Evolutionary conservation across 2,329 filamentous ascomycete genomes (phyloP).

Genomic region (Xylariaceae sp.): DNA sequence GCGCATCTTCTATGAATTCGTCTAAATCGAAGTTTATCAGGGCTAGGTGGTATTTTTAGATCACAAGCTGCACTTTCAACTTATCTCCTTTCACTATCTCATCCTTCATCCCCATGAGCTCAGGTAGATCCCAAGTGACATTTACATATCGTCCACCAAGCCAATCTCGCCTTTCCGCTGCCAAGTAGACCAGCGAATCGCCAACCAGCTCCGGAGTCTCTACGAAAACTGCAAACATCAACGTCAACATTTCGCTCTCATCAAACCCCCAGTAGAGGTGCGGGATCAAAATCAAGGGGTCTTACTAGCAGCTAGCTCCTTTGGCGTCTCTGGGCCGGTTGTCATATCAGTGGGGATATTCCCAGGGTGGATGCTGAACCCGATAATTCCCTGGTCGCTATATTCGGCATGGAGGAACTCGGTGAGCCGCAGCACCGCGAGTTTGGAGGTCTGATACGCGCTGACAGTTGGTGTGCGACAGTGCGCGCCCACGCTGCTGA

Average conservation of each 20-base stretch:
- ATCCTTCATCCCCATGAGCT: slow-evolving; percentile 39
- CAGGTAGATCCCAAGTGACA: slow-evolving; percentile 48
- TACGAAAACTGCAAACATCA: slow-evolving; percentile 29
- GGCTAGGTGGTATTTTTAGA: slow-evolving; percentile 21
- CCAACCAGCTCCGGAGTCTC: slow-evolving; percentile 37
- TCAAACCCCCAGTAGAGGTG: not conserved
- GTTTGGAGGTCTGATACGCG: slow-evolving; percentile 52
- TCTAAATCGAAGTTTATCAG: too few species aligned
- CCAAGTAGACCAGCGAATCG: slow-evolving; percentile 41
- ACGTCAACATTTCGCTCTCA: slow-evolving; percentile 3
- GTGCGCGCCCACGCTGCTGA: slow-evolving; percentile 49
- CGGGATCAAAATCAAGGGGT: not conserved
- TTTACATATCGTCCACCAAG: slow-evolving; percentile 46
- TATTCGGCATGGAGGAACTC: slow-evolving; percentile 53
- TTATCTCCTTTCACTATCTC: slow-evolving; percentile 40
- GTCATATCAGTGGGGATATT: slow-evolving; percentile 46
- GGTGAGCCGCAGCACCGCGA: slow-evolving; percentile 52
- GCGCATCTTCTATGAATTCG: too few species aligned
- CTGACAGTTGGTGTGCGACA: slow-evolving; percentile 38
- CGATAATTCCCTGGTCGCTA: slow-evolving; percentile 46
- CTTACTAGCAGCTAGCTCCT: slow-evolving; percentile 27
- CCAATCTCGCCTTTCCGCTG: slow-evolving; percentile 39
- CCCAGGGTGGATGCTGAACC: slow-evolving; percentile 51
- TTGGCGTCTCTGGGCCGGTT: slow-evolving; percentile 6
- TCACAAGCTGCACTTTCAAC: slow-evolving; percentile 35